phyloP scores from a whole-genome alignment of 2,329 filamentous ascomycete genomes.

The Hypomyces rosellus region DNA sequence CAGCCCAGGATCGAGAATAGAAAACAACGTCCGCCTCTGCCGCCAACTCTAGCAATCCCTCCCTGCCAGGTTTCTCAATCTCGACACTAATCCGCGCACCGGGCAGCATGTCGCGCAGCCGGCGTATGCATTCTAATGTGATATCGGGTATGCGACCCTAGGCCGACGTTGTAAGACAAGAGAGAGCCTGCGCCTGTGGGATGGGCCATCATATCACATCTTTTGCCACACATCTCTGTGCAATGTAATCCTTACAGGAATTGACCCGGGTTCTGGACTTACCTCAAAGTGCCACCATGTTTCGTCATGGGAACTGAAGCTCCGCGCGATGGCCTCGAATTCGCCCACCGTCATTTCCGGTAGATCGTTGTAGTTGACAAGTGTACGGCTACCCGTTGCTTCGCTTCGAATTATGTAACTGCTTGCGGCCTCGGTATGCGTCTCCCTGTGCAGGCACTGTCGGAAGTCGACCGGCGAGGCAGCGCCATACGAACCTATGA shows the following conservation, averaged over 20 bases:
- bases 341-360: conserved; percentile 61
- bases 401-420: conserved; percentile 63
- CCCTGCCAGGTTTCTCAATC: conserved; percentile 61
- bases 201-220: neutral
- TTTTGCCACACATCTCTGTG: neutral
- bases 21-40: conserved; percentile 64
- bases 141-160: conserved; percentile 60
- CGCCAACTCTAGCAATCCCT: conserved; percentile 53
- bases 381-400: conserved; percentile 55
- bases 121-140: conserved; percentile 51
- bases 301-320: conserved; percentile 29
- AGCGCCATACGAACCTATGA: conserved; percentile 48
- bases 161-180: conserved; percentile 6
- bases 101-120: conserved; percentile 43
- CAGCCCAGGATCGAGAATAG: conserved; percentile 65
- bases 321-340: conserved; percentile 42
- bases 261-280: conserved; percentile 15
- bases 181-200: neutral
- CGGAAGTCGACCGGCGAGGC: conserved; percentile 39
- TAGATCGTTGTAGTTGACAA: conserved; percentile 64
- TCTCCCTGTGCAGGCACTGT: conserved; percentile 54
- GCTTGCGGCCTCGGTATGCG: conserved; percentile 51
- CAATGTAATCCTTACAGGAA: neutral
- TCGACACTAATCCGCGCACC: conserved; percentile 58
- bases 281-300: conserved; percentile 71